Conservation (phyloP, 2,329 filamentous ascomycete genomes). For the Drechslerella coelobrocha region DNA sequence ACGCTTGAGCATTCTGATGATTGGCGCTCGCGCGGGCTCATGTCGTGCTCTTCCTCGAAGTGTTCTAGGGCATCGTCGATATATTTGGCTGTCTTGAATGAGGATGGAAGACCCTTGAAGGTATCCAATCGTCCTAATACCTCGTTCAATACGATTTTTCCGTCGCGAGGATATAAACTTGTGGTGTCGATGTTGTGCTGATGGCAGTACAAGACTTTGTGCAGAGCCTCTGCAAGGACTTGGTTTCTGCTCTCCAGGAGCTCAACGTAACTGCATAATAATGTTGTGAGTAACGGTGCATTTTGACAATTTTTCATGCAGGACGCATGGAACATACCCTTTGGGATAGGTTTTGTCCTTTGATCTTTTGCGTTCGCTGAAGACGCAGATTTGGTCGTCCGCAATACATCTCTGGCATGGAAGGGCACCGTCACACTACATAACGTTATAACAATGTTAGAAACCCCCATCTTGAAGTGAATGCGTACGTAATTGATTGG, state of each 20-base stretch:
- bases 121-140: conserved; percentile 34
- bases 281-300: background rate
- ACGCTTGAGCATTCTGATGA: conserved; percentile 41
- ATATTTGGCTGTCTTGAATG: conserved; percentile 38
- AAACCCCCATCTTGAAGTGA: too few species aligned
- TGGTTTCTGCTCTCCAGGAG: conserved; percentile 46
- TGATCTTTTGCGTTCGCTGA: conserved; percentile 47
- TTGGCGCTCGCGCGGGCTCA: conserved; percentile 42
- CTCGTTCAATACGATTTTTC: conserved; percentile 46
- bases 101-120: conserved; percentile 38
- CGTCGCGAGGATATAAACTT: conserved; percentile 37
- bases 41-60: conserved; percentile 44
- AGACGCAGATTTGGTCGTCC: conserved; percentile 44
- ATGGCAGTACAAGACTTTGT: conserved; percentile 46
- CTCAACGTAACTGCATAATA: conserved; percentile 28
- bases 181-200: conserved; percentile 46
- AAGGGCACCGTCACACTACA: conserved; percentile 38
- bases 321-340: conserved; percentile 22
- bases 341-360: conserved; percentile 48
- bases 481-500: background rate
- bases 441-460: too few species aligned
- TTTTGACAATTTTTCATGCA: background rate
- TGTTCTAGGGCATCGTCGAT: conserved; percentile 47
- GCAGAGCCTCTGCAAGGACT: conserved; percentile 40
- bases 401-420: conserved; percentile 45